Evolutionary conservation across 352 stramenopile species (phyloP), one percentile per base, ranked within the genome.

Genomic region (Pythium vanterpoolii): DNA sequence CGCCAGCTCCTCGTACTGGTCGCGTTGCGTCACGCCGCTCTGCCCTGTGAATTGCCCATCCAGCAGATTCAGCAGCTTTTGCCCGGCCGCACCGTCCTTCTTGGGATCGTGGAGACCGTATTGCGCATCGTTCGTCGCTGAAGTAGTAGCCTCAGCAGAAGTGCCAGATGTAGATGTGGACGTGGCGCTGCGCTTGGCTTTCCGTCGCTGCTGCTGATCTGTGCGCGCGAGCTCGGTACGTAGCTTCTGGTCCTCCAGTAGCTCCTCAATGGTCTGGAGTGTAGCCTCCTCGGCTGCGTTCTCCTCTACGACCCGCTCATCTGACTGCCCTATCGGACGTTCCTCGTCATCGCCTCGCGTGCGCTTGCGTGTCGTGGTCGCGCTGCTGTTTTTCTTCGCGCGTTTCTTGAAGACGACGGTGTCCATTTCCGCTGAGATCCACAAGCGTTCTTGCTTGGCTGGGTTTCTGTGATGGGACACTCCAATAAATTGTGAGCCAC

Each of bases 21-120:
- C 80, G 42, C 72, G 69, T 43, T 87, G 72, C 2, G 75, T 86
- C 24, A 70, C 74, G 14, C 64, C 68, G 47, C 73, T 87, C 60
- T 92, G 82, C 10, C 79, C 77, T 40, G 82, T 94, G 57, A 94
- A 94, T 63, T 94, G 84, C 1, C 82, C 84, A 48, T 90, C 79
- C 39, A 94, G 67, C 60, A 93, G 61, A 33, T 72, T 78, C 43
- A 90, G 52, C 26, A 93, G 68, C 64, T 93, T 93, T 64, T 93
- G 67, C 26, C 72, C 76, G 9, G 83, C 68, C 6, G 76, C 73
- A 2, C 80, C 78, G 52, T 93, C 75, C 48, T 82, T 86, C 62
- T 89, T 93, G 1, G 80, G 80, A 56, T 93, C 80, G 50, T 89
- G 80, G 46, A 93, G 69, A 16, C 83, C 83, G 50, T 83, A 90